These are phyloP conservation scores for Cladophialophora exuberans DNA, from an alignment of 2,329 filamentous ascomycete genomes.

Conservation along the genomic window DNA sequence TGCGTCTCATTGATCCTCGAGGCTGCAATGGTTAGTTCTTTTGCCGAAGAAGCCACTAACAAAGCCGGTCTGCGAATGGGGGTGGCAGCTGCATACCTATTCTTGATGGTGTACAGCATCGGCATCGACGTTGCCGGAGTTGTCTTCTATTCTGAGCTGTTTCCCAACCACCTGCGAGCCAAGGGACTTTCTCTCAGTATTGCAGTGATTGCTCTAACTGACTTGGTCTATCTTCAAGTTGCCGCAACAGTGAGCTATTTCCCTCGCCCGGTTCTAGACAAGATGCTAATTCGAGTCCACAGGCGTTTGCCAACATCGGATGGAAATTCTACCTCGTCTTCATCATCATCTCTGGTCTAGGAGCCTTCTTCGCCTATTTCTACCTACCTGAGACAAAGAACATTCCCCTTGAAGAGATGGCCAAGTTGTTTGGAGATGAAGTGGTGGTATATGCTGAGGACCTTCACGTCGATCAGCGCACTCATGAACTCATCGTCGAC, in stretches of 20 bases:
- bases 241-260: conserved; percentile 21
- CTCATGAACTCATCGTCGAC: conserved; percentile 20
- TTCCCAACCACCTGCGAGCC: conserved; percentile 24
- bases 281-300: conserved; percentile 32
- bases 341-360: conserved; percentile 20
- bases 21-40: conserved; percentile 38
- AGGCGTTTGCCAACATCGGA: conserved; percentile 38
- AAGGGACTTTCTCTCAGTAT: conserved; percentile 22
- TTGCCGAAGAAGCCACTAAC: conserved; percentile 34
- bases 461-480: conserved; percentile 20
- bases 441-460: conserved; percentile 20
- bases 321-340: conserved; percentile 40
- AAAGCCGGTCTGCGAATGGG: conserved; percentile 38
- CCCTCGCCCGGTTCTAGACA: conserved; percentile 17
- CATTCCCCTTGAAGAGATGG: conserved; percentile 40
- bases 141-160: conserved; percentile 27
- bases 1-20: conserved; percentile 26
- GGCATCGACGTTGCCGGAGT: conserved; percentile 25
- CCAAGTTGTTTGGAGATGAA: conserved; percentile 39
- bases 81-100: conserved; percentile 46
- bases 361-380: conserved; percentile 10
- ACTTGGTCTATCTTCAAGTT: conserved; percentile 21
- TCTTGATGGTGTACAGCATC: conserved; percentile 45
- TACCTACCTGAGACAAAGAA: conserved; percentile 38
- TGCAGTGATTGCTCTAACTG: conserved; percentile 17